These are phyloP conservation scores for Botryotinia globosa DNA, from an alignment of 2,329 filamentous ascomycete genomes.

Conservation along the genomic window DNA sequence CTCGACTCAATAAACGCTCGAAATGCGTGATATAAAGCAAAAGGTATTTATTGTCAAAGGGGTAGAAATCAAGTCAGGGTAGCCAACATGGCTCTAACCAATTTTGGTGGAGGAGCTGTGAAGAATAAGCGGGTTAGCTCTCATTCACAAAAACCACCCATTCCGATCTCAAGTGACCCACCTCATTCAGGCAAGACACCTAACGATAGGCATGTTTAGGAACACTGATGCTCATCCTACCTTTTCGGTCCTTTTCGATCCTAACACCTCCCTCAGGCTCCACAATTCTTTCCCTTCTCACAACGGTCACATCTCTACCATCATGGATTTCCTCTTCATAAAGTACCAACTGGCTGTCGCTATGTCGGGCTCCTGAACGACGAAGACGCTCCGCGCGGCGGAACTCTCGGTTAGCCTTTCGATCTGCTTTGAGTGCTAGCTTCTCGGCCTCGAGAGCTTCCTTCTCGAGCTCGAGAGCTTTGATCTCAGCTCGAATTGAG, in stretches of 20 bases:
- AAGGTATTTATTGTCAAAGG: background rate
- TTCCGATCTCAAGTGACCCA: constrained; percentile 28
- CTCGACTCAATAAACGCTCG: background rate
- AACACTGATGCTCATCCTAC: constrained; percentile 87
- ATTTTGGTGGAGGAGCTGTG: constrained; percentile 59
- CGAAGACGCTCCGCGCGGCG: constrained; percentile 51
- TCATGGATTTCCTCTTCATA: constrained; percentile 51
- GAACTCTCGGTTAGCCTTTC: constrained; percentile 46
- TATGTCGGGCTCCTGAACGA: constrained; percentile 51
- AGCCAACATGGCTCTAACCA: constrained; percentile 68
- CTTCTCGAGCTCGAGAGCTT: constrained; percentile 65
- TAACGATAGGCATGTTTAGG: constrained; percentile 59
- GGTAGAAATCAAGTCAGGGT: constrained; percentile 55
- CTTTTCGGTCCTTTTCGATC: constrained; percentile 89
- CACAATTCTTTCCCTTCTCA: constrained; percentile 51
- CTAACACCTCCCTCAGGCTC: constrained; percentile 59
- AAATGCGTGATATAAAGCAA: background rate
- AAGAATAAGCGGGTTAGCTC: constrained; percentile 29
- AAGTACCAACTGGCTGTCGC: constrained; percentile 61
- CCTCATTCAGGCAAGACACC: constrained; percentile 35
- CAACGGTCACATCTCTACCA: constrained; percentile 49
- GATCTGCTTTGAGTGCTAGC: constrained; percentile 55
- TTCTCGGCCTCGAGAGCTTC: constrained; percentile 65
- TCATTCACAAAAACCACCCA: constrained; percentile 22
- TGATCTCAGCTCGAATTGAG: constrained; percentile 71